phyloP scores from a whole-genome alignment of 2,329 filamentous ascomycete species.

The Clonostachys sp. region DNA sequence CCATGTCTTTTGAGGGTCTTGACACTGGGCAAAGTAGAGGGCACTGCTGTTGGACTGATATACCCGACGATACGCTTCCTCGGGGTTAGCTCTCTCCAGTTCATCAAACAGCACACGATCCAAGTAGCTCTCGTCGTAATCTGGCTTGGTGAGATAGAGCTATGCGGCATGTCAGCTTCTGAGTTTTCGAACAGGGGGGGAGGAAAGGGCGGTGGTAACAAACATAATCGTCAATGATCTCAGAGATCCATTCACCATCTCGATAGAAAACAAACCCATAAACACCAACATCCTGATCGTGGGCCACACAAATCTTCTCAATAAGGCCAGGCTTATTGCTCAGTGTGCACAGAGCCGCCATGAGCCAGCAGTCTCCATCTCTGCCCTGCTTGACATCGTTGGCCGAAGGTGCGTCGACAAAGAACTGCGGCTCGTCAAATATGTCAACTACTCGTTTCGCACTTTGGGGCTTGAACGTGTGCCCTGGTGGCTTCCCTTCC shows the following conservation, averaged over 20 bases:
- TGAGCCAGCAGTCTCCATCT: conserved; percentile 81
- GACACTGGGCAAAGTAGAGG: conserved; percentile 73
- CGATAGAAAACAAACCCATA: conserved; percentile 84
- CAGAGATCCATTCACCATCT: conserved; percentile 68
- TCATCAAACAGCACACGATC: conserved; percentile 38
- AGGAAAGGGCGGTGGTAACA: conserved; percentile 1
- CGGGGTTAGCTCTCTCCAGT: conserved; percentile 42
- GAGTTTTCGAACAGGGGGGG: background rate
- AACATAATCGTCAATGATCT: conserved; percentile 52
- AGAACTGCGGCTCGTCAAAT: conserved; percentile 74
- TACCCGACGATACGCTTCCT: conserved; percentile 60
- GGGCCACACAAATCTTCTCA: conserved; percentile 67
- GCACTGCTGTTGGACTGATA: conserved; percentile 73
- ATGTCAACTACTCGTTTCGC: conserved; percentile 72
- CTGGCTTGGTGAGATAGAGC: conserved; percentile 45
- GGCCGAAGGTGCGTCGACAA: conserved; percentile 69
- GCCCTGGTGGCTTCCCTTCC: conserved; percentile 11
- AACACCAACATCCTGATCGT: conserved; percentile 69
- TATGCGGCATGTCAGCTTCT: background rate
- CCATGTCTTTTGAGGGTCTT: conserved; percentile 75
- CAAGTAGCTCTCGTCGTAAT: conserved; percentile 55
- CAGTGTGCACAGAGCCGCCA: conserved; percentile 74
- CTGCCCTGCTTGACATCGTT: conserved; percentile 76
- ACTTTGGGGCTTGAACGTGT: conserved; percentile 34
- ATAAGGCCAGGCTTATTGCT: conserved; percentile 70